A percentile compares a stretch with the other conserved stretches of the same genome.
Evolutionary conservation across 208 protist species (phyloP).

Genomic region (Acanthamoeba triangularis): DNA sequence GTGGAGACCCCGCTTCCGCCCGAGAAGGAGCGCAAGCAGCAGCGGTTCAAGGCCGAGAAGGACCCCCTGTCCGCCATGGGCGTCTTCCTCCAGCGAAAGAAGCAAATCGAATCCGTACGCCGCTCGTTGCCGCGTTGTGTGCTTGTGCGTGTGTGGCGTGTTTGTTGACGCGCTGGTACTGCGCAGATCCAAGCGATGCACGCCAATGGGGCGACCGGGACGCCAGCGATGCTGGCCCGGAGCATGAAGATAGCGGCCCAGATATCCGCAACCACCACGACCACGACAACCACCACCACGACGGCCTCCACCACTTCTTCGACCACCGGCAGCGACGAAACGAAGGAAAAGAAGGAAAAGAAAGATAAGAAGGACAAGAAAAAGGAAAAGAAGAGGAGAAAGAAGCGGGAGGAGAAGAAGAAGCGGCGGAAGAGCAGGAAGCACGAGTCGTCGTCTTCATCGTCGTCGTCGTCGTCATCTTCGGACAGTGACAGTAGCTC

Average conservation of each 20-base stretch:
- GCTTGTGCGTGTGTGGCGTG: neutral
- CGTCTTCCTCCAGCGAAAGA: conserved; percentile 16
- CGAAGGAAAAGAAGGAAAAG: neutral
- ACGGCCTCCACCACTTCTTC: neutral
- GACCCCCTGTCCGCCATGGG: conserved; percentile 5
- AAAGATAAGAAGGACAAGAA: neutral
- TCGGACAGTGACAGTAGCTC: neutral
- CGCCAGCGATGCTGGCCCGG: conserved; percentile 3
- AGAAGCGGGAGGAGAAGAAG: neutral
- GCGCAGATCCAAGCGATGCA: neutral
- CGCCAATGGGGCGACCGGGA: neutral
- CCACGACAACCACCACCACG: neutral
- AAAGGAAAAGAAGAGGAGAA: neutral
- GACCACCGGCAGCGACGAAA: neutral
- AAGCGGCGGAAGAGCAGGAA: neutral
- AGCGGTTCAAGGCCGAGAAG: neutral
- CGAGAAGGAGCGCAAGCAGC: conserved; percentile 22
- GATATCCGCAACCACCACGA: neutral
- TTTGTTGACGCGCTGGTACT: neutral
- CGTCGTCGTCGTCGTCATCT: neutral
- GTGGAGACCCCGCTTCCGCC: neutral
- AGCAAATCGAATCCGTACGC: neutral
- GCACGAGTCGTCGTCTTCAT: neutral
- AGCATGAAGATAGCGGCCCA: neutral
- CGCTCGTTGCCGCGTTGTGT: too few relatives aligned